A percentile compares a stretch with the other conserved stretches of the same genome.
These are phyloP conservation scores for Cystobasidiaceae sp. DNA, from an alignment of 1,284 basidiomycete species.

Conservation along the genomic window DNA sequence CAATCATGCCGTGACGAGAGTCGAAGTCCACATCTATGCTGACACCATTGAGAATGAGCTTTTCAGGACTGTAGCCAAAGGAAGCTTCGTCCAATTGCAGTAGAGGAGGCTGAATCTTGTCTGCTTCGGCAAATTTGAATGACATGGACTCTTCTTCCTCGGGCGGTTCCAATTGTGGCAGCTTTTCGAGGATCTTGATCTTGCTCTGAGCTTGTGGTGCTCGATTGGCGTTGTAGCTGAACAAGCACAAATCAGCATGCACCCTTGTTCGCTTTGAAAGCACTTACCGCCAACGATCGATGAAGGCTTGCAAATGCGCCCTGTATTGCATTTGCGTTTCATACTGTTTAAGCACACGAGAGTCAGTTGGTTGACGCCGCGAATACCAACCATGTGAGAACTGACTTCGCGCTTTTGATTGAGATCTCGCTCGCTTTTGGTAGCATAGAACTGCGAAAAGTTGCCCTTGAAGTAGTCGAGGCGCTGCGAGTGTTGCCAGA, in stretches of 20 bases:
- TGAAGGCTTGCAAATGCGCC: slow-evolving; percentile 92
- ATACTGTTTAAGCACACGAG: slow-evolving; percentile 54
- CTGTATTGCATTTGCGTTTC: slow-evolving; percentile 93
- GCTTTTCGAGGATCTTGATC: slow-evolving; percentile 97
- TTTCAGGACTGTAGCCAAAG: slow-evolving; percentile 83
- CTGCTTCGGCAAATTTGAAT: slow-evolving; percentile 82
- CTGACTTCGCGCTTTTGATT: slow-evolving; percentile 66
- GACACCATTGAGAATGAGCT: slow-evolving; percentile 69
- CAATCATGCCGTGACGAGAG: slow-evolving; percentile 84
- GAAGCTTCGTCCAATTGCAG: slow-evolving; percentile 86
- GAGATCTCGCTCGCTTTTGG: slow-evolving; percentile 87
- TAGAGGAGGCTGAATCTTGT: slow-evolving; percentile 95
- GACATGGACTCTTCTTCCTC: slow-evolving; percentile 87
- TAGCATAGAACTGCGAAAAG: slow-evolving; percentile 98
- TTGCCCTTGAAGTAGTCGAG: slow-evolving; percentile 79
- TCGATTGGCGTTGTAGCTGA: slow-evolving; percentile 45
- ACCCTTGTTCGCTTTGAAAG: slow-evolving; percentile 47
- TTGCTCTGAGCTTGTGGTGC: slow-evolving; percentile 92
- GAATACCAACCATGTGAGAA: background rate
- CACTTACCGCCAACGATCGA: slow-evolving; percentile 76
- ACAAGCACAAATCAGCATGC: background rate
- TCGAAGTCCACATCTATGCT: slow-evolving; percentile 89
- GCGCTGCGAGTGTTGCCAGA: slow-evolving; percentile 75
- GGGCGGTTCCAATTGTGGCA: slow-evolving; percentile 62
- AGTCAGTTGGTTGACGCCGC: background rate